These are phyloP conservation scores for Quambalaria eucalypti DNA, from an alignment of 1,284 basidiomycete species.

Conservation along the genomic window DNA sequence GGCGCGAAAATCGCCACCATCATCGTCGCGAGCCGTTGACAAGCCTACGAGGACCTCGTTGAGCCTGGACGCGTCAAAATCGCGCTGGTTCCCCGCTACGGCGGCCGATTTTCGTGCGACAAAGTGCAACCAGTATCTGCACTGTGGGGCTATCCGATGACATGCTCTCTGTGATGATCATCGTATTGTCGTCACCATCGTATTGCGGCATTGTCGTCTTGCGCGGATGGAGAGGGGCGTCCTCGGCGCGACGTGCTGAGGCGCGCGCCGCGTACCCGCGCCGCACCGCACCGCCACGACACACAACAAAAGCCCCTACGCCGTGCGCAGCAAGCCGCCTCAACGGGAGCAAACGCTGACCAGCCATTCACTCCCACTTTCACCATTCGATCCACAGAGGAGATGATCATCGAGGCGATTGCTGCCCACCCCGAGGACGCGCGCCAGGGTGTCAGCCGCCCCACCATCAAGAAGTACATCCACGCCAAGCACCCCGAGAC, in stretches of 20 bases:
- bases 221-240: too few relatives aligned
- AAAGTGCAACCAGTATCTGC: background rate
- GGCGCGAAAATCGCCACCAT: too few relatives aligned
- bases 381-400: constrained; percentile 13
- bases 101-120: background rate
- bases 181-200: background rate
- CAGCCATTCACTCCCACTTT: background rate
- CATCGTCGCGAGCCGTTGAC: background rate
- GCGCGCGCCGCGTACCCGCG: too few relatives aligned
- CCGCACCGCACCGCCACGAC: too few relatives aligned
- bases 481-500: constrained; percentile 27
- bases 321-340: too few relatives aligned
- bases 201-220: background rate
- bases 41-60: background rate
- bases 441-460: constrained; percentile 75
- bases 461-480: constrained; percentile 79
- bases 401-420: constrained; percentile 62
- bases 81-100: background rate
- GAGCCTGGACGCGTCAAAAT: background rate
- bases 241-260: too few relatives aligned
- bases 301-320: too few relatives aligned
- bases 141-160: background rate
- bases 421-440: constrained; percentile 64
- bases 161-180: background rate
- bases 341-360: too few relatives aligned